Percentiles rank a stretch among this genome's conserved stretches.
Conservation (phyloP, 2,329 filamentous ascomycete species). For the Penicillium corylophilum region DNA sequence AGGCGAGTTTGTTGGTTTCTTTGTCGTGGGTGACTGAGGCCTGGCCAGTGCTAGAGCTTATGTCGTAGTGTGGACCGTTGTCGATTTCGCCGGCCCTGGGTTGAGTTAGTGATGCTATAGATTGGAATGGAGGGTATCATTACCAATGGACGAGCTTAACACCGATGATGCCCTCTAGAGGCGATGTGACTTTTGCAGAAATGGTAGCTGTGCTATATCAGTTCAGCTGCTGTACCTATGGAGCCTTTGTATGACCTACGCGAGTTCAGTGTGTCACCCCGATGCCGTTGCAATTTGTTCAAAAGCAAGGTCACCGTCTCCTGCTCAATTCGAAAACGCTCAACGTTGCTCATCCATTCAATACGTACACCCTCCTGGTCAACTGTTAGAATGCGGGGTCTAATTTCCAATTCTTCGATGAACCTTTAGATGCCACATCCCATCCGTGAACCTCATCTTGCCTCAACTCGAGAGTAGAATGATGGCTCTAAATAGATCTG, state of each 20-base stretch:
- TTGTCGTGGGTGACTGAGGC: conserved; percentile 29
- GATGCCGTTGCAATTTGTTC: conserved; percentile 38
- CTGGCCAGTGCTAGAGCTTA: conserved; percentile 29
- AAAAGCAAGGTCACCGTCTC: conserved; percentile 37
- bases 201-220: conserved; percentile 29
- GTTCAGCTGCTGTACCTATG: background rate
- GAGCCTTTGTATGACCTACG: conserved; percentile 19
- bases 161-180: conserved; percentile 40
- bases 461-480: background rate
- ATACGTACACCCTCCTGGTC: conserved; percentile 37
- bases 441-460: conserved; percentile 45
- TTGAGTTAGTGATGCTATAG: background rate
- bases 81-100: conserved; percentile 37
- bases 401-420: background rate
- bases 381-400: background rate
- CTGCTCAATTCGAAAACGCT: conserved; percentile 31
- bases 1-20: conserved; percentile 26
- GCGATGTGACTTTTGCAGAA: conserved; percentile 35
- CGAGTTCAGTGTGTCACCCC: conserved; percentile 43
- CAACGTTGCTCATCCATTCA: conserved; percentile 46
- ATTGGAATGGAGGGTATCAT: background rate
- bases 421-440: conserved; percentile 41
- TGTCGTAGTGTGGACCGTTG: conserved; percentile 37
- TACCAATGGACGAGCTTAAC: conserved; percentile 42
- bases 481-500: background rate